Base-by-base conservation (phyloP, 148 eudicot genomes). In the Vaccinium darrowii region DNA sequence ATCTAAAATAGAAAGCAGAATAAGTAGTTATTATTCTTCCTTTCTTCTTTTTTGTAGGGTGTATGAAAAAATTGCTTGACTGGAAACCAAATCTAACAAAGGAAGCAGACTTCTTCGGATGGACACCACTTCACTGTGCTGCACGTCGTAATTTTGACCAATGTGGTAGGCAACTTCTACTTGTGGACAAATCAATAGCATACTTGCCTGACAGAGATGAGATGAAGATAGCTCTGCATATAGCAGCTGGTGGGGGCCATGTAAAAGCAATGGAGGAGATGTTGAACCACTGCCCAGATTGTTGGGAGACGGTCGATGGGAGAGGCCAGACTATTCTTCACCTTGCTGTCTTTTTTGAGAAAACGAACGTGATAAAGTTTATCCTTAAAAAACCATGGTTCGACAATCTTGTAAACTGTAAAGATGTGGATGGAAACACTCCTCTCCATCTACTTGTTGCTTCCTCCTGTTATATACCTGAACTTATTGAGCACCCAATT, bases 251-350 rank as follows among this genome's bases (percentile, higher is more conserved):
- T 13, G 9, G 58, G 14, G 58, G 58, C 2, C 14, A 13, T 54
- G 15, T 9, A 54, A 54, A 12, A 10, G 58, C 58, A 54, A 54
- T 54, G 58, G 58, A 54, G 58, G 58, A 11, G 58, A 54, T 54
- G 14, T 54, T 54, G 14, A 10, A 9, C 13, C 58, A 54, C 15
- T 54, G 58, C 14, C 58, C 58, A 54, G 58, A 54, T 54, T 54
- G 58, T 12, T 67, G 74, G 74, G 74, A 67, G 36, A 67, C 25
- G 74, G 36, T 27, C 15, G 21, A 67, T 15, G 36, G 74, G 13
- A 67, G 25, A 67, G 74, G 74, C 74, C 14, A 67, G 21, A 67
- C n/a, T 67, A 23, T 67, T 27, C 74, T 67, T 67, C 74, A 67
- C 74, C 1, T 67, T 67, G 74, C 74, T 23, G 13, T 67, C 23